These are phyloP conservation scores for Aspergillus cavernicola DNA, from an alignment of 495 filamentous ascomycete genomes.

Conservation along the genomic window DNA sequence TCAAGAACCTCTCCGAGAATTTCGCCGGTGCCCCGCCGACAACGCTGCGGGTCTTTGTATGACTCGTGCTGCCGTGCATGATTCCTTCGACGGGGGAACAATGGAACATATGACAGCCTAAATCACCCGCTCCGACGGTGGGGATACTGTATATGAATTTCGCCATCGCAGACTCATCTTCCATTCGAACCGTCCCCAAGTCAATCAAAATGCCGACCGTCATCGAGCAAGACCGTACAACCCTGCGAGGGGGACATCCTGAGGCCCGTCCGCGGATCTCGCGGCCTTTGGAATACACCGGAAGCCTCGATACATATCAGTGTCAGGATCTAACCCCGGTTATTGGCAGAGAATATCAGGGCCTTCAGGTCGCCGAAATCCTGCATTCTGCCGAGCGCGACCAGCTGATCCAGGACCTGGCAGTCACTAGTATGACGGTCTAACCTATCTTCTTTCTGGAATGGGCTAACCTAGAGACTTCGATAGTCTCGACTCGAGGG, in stretches of 20 bases:
- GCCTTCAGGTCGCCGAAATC: slow-evolving; percentile 49
- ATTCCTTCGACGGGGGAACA: not conserved
- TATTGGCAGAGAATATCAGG: slow-evolving; percentile 57
- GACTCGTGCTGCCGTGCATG: not conserved
- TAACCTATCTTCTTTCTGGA: no score
- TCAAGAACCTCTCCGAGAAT: slow-evolving; percentile 19
- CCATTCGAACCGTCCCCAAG: not conserved
- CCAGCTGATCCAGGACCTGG: slow-evolving; percentile 54
- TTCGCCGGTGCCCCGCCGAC: slow-evolving; percentile 26
- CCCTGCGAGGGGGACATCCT: slow-evolving; percentile 20
- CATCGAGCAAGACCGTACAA: slow-evolving; percentile 5
- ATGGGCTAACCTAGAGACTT: no score
- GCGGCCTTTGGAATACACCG: slow-evolving; percentile 43
- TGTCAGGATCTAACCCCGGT: slow-evolving; percentile 55
- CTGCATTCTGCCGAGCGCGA: slow-evolving; percentile 48
- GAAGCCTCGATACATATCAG: slow-evolving; percentile 47
- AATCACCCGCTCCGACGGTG: not conserved
- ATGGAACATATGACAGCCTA: not conserved
- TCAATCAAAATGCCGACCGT: slow-evolving; percentile 17
- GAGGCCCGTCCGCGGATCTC: slow-evolving; percentile 18
- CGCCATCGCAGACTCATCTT: not conserved
- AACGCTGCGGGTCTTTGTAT: not conserved
- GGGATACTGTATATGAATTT: not conserved
- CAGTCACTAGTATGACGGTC: slow-evolving; percentile 54
- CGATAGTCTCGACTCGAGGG: slow-evolving; percentile 71